A percentile compares a stretch with the other conserved stretches of the same genome.
These are phyloP conservation scores for Haematococcus sp. DNA, from an alignment of 139 green algal species.

Conservation along the genomic window DNA sequence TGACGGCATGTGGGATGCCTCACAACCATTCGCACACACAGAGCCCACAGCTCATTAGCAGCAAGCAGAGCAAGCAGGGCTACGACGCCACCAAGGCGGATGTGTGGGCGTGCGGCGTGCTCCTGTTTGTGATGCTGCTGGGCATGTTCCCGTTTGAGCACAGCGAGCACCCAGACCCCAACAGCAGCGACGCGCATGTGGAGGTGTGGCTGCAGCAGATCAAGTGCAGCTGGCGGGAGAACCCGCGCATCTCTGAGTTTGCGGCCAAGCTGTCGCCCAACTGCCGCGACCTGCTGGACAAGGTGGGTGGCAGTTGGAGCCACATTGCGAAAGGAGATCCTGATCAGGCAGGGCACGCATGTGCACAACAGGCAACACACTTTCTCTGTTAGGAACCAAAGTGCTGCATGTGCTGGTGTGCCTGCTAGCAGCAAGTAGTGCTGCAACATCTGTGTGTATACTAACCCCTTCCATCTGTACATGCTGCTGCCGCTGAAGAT, in stretches of 20 bases:
- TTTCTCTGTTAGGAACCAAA: too few relatives aligned
- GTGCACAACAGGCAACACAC: background rate
- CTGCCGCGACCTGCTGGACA: conserved; percentile 42
- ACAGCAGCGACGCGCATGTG: conserved; percentile 39
- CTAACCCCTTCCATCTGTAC: too few relatives aligned
- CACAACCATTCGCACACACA: background rate
- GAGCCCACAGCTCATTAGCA: conserved; percentile 25
- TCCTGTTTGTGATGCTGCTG: conserved; percentile 66
- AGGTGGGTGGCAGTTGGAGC: conserved; percentile 24
- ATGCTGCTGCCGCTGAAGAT: conserved; percentile 18
- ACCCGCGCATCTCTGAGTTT: conserved; percentile 28
- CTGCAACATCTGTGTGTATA: too few relatives aligned
- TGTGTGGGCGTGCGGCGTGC: conserved; percentile 58
- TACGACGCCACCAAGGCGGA: conserved; percentile 35
- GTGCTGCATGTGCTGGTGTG: background rate
- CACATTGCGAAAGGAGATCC: too few relatives aligned
- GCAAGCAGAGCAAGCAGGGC: conserved; percentile 2
- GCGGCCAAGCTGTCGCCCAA: conserved; percentile 22
- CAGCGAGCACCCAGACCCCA: conserved; percentile 40
- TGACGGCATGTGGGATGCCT: too few relatives aligned
- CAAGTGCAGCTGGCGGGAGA: conserved; percentile 49
- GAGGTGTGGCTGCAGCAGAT: conserved; percentile 59
- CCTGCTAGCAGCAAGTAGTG: too few relatives aligned
- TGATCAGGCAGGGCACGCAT: conserved; percentile 1
- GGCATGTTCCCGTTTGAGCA: conserved; percentile 65